Evolutionary conservation across 2,329 filamentous ascomycete genomes (phyloP).

Genomic region (Colletotrichum tanaceti): DNA sequence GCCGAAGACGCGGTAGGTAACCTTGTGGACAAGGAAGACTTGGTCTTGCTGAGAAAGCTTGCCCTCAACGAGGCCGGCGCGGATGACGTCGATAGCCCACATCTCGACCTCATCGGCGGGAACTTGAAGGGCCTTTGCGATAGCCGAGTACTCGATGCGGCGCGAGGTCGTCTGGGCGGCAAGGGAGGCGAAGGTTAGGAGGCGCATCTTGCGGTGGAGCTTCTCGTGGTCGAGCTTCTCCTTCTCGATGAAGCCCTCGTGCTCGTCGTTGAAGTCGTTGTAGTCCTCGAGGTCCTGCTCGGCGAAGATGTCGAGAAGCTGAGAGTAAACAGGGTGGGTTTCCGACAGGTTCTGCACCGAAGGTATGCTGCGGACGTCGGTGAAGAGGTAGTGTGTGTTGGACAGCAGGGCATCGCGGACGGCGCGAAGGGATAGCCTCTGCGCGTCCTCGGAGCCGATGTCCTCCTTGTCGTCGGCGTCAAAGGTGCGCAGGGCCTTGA

Average conservation of each 20-base stretch:
- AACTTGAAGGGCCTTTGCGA: conserved; percentile 87
- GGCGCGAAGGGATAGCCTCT: conserved; percentile 69
- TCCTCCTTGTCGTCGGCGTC: conserved; percentile 67
- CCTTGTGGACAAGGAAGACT: conserved; percentile 94
- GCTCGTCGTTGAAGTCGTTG: conserved; percentile 93
- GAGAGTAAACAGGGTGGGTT: conserved; percentile 85
- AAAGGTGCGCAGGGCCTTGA: conserved; percentile 72
- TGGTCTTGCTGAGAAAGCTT: conserved; percentile 93
- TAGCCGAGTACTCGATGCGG: conserved; percentile 87
- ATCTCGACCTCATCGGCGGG: conserved; percentile 88
- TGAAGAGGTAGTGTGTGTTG: conserved; percentile 74
- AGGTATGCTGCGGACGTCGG: conserved; percentile 83
- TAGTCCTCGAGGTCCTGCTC: conserved; percentile 95
- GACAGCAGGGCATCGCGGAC: conserved; percentile 65
- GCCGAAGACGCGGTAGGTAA: conserved; percentile 95
- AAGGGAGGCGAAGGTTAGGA: conserved; percentile 91
- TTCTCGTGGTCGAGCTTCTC: conserved; percentile 77
- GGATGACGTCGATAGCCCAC: conserved; percentile 99
- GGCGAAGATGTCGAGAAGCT: conserved; percentile 95
- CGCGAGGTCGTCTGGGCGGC: conserved; percentile 85
- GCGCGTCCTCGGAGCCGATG: conserved; percentile 68
- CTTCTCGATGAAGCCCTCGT: conserved; percentile 85
- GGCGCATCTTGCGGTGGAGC: conserved; percentile 94
- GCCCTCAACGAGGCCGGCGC: conserved; percentile 93
- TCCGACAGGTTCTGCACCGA: conserved; percentile 88